A percentile compares a stretch with the other conserved stretches of the same genome.
Conservation (phyloP, 1,284 basidiomycete genomes). For the Cryptococcus sp. region DNA sequence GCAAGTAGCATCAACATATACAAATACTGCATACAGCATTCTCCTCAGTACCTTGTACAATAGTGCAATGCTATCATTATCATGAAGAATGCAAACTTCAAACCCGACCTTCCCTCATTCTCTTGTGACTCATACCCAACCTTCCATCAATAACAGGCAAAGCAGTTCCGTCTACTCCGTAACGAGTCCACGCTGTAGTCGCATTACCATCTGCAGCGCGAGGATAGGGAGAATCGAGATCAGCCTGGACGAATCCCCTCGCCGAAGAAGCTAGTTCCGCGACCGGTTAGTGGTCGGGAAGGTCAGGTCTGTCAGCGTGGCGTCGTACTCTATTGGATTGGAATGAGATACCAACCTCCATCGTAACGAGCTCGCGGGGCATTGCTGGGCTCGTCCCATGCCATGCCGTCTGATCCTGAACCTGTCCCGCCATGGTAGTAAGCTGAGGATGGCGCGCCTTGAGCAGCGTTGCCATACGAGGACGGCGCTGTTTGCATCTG, state of each 20-base stretch:
- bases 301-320: slow-evolving; percentile 4
- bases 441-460: slow-evolving; percentile 5
- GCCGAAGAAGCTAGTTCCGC: slow-evolving; percentile 12
- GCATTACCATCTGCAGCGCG: slow-evolving; percentile 20
- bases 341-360: slow-evolving; percentile 32
- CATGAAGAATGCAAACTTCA: slow-evolving; percentile 3
- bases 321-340: background rate
- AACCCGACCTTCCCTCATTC: slow-evolving; percentile 30
- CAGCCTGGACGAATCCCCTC: slow-evolving; percentile 30
- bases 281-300: background rate
- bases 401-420: slow-evolving; percentile 9
- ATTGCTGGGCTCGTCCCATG: slow-evolving; percentile 27
- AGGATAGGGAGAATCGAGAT: slow-evolving; percentile 41
- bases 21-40: background rate
- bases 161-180: slow-evolving; percentile 21
- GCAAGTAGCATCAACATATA: slow-evolving; percentile 8
- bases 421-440: slow-evolving; percentile 10
- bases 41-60: background rate
- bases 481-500: slow-evolving; percentile 1
- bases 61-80: background rate
- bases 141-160: slow-evolving; percentile 29
- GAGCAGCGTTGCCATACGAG: slow-evolving; percentile 5
- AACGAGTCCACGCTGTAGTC: slow-evolving; percentile 28
- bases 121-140: slow-evolving; percentile 23
- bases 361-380: slow-evolving; percentile 37